Conservation (phyloP, 1,284 basidiomycete genomes). For the Psilocybe mexicana region DNA sequence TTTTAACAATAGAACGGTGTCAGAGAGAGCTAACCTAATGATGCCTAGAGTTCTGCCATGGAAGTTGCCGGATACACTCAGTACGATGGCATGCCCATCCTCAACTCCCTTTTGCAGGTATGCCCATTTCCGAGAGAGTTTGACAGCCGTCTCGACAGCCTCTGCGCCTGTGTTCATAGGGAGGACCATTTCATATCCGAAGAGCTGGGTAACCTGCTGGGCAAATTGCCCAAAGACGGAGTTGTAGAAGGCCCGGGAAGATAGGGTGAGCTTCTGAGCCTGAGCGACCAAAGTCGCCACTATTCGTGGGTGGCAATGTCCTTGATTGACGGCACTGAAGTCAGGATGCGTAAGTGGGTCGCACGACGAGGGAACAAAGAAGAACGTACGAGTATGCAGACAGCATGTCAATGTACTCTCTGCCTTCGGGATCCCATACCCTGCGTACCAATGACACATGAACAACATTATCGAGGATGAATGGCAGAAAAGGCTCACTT, state of each 20-base stretch:
- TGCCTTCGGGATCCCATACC: slow-evolving; percentile 96
- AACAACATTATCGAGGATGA: slow-evolving; percentile 13
- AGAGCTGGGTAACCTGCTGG: slow-evolving; percentile 81
- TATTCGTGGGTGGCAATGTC: slow-evolving; percentile 95
- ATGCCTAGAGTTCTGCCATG: slow-evolving; percentile 93
- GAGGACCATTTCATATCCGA: slow-evolving; percentile 94
- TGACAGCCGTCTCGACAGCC: slow-evolving; percentile 89
- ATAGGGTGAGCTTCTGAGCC: slow-evolving; percentile 89
- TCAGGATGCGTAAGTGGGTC: background rate
- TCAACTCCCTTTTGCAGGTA: slow-evolving; percentile 86
- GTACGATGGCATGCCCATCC: slow-evolving; percentile 84
- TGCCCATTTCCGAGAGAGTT: slow-evolving; percentile 91
- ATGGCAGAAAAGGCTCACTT: slow-evolving; percentile 61
- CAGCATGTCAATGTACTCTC: slow-evolving; percentile 94
- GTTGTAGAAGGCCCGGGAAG: slow-evolving; percentile 97
- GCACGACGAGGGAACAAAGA: slow-evolving; percentile 23
- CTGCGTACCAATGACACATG: slow-evolving; percentile 35
- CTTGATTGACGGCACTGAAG: slow-evolving; percentile 84
- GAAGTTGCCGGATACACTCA: slow-evolving; percentile 91
- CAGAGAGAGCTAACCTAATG: slow-evolving; percentile 58
- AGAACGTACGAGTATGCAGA: slow-evolving; percentile 89
- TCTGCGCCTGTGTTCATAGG: slow-evolving; percentile 99
- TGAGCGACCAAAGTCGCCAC: slow-evolving; percentile 83
- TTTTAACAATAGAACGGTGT: slow-evolving; percentile 6
- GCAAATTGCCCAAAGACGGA: slow-evolving; percentile 89